These are phyloP conservation scores for Teratosphaeria epicoccoides DNA, from an alignment of 2,329 filamentous ascomycete genomes.

Conservation along the genomic window DNA sequence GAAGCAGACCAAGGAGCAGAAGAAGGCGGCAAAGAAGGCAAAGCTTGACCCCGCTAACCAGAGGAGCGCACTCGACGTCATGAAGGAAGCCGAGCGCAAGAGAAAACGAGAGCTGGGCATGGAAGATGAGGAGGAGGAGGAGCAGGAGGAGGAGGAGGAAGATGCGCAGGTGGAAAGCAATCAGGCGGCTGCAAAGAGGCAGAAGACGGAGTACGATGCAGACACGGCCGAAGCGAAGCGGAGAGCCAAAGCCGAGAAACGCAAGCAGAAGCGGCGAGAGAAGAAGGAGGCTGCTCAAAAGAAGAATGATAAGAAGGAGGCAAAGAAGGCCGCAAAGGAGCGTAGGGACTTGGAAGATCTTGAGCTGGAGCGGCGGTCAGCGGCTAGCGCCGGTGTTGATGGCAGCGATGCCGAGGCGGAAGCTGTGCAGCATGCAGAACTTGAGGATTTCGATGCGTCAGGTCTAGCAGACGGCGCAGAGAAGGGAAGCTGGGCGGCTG, in stretches of 20 bases:
- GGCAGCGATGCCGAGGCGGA: constrained; percentile 10
- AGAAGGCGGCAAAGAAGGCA: constrained; percentile 67
- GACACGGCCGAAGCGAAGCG: constrained; percentile 22
- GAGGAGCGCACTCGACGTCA: constrained; percentile 84
- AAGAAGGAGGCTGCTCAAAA: constrained; percentile 36
- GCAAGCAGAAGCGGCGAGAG: constrained; percentile 32
- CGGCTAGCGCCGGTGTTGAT: constrained; percentile 13
- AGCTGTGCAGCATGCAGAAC: constrained; percentile 14
- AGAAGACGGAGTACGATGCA: constrained; percentile 28
- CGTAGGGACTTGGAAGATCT: constrained; percentile 14
- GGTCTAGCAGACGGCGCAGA: constrained; percentile 13
- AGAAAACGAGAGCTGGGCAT: constrained; percentile 60
- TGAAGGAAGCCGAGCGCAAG: constrained; percentile 73
- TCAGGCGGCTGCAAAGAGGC: constrained; percentile 30
- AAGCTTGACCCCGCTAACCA: constrained; percentile 87
- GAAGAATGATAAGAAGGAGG: constrained; percentile 30
- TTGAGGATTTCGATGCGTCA: constrained; percentile 21
- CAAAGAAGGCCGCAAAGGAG: constrained; percentile 27
- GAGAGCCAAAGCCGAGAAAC: constrained; percentile 33
- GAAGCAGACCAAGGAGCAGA: constrained; percentile 90
- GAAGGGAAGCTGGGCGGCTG: constrained; percentile 10
- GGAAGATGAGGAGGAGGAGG: constrained; percentile 24
- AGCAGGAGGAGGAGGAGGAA: constrained; percentile 19
- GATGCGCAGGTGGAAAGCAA: constrained; percentile 18
- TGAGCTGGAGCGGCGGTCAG: constrained; percentile 19